Conservation (phyloP, 176 grass and related monocot genomes). For the Oryza longistaminata region DNA sequence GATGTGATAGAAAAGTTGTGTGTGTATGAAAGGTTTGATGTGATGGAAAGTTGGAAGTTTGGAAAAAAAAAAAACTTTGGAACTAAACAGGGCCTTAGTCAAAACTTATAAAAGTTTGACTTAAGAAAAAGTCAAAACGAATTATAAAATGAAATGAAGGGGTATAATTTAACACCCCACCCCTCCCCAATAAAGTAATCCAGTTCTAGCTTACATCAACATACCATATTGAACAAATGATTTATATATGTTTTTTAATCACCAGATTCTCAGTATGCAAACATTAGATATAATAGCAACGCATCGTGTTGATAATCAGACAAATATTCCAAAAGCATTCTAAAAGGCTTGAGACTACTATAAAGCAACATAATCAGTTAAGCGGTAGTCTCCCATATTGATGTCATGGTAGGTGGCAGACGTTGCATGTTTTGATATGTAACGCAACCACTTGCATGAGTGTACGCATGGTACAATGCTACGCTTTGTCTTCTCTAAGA, state of each 20-base stretch:
- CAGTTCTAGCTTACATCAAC: not conserved
- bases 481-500: not conserved
- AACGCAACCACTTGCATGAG: not conserved
- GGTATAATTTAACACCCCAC: too few relatives aligned
- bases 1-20: too few relatives aligned
- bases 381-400: not conserved
- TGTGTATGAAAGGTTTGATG: too few relatives aligned
- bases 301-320: not conserved
- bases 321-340: not conserved
- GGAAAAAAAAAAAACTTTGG: too few relatives aligned
- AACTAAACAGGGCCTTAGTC: too few relatives aligned
- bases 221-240: not conserved
- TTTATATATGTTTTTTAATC: not conserved
- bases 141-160: too few relatives aligned
- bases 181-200: too few relatives aligned
- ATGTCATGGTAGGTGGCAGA: not conserved
- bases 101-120: too few relatives aligned
- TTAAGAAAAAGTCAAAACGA: too few relatives aligned
- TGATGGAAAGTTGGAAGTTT: too few relatives aligned
- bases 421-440: not conserved
- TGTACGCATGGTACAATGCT: not conserved
- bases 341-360: not conserved
- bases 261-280: not conserved
- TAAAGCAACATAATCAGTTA: not conserved
- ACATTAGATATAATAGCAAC: not conserved